Base-by-base conservation (phyloP, 2,329 filamentous ascomycete genomes). In the Fusarium incarnatum region DNA sequence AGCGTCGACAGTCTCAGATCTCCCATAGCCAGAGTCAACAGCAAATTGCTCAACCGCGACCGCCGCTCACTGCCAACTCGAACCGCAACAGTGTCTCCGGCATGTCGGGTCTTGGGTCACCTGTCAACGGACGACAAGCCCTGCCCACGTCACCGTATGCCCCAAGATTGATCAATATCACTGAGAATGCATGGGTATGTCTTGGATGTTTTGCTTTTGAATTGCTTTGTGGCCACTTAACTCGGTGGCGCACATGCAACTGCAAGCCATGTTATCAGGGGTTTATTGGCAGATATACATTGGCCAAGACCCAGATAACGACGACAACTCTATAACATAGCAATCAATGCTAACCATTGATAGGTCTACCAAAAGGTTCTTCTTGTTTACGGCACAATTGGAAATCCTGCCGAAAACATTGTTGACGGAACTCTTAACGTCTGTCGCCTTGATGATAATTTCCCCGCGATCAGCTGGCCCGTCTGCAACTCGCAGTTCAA, bases 331-430 rank as follows among this genome's bases (percentile, higher is more conserved):
- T 46, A 28, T 23, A 42, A 48, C 55, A 55, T 50, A 61, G 32
- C 59, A 65, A 59, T 56, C 25, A 28, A 25, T 67, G 48, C 77
- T 78, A 59, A 79, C 72, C 69, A 30, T 20, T 42, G 34, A 40
- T 72, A 97, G 94, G 93, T 97, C 22, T 93, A 97, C 77, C 94
- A 98, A 83, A 98, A 97, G 78, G 88, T 97, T 11, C 85, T 98
- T 22, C 86, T 96, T 25, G 85, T 98, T 48, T 89, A 91, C 74
- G 95, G 95, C 53, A 90, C 92, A 50, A 91, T 97, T 71, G 94
- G 92, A 62, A 93, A 97, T 70, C 84, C 89, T 27, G 82, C 85
- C 34, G 85, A 89, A 55, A 88, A 88, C 77, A 84, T 88, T 55
- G 81, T 97, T 64, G 94, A 97, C 77, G 96, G 96, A 71, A 91